Conservation (phyloP, 2,329 filamentous ascomycete genomes). For the Aaosphaeria pasadenensis region DNA sequence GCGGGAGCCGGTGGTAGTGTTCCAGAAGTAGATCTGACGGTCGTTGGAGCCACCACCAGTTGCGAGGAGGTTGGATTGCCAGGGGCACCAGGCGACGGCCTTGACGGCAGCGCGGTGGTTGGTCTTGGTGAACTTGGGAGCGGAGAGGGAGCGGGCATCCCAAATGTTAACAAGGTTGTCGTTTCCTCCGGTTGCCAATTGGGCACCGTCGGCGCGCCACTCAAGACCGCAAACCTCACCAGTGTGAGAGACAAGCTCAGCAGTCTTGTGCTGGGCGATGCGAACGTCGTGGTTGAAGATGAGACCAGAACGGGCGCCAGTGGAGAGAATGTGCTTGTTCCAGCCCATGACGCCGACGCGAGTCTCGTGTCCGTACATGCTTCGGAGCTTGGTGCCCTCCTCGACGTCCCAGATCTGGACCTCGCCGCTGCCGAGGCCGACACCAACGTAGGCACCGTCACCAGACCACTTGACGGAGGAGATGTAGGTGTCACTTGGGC, state of each 20-base stretch:
- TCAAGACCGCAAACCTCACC: slow-evolving; percentile 97
- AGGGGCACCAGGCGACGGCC: slow-evolving; percentile 97
- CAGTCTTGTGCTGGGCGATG: slow-evolving; percentile 95
- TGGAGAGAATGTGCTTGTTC: slow-evolving; percentile 97
- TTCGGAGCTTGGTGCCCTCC: slow-evolving; percentile 90
- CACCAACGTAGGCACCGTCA: slow-evolving; percentile 92
- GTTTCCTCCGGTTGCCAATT: slow-evolving; percentile 95
- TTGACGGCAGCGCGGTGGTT: slow-evolving; percentile 99
- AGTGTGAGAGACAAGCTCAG: slow-evolving; percentile 94
- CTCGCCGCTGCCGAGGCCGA: slow-evolving; percentile 91
- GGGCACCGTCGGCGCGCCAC: slow-evolving; percentile 93
- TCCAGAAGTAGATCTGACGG: slow-evolving; percentile 99
- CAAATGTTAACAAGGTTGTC: slow-evolving; percentile 99
- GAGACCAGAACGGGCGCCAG: slow-evolving; percentile 87
- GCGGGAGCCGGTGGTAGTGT: slow-evolving; percentile 93
- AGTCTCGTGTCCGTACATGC: slow-evolving; percentile 97
- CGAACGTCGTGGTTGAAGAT: slow-evolving; percentile 99
- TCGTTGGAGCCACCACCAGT: slow-evolving; percentile 96
- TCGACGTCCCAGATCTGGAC: slow-evolving; percentile 99
- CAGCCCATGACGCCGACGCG: slow-evolving; percentile 96
- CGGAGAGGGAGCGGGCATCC: slow-evolving; percentile 89
- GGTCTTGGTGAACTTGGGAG: slow-evolving; percentile 98
- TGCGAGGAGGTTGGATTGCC: slow-evolving; percentile 95
- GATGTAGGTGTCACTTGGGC: slow-evolving; percentile 85
- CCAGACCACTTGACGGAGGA: slow-evolving; percentile 99